A percentile compares a stretch with the other conserved stretches of the same genome.
These are phyloP conservation scores for Fabrea salina DNA, from an alignment of 169 alveolate species.

Conservation along the genomic window DNA sequence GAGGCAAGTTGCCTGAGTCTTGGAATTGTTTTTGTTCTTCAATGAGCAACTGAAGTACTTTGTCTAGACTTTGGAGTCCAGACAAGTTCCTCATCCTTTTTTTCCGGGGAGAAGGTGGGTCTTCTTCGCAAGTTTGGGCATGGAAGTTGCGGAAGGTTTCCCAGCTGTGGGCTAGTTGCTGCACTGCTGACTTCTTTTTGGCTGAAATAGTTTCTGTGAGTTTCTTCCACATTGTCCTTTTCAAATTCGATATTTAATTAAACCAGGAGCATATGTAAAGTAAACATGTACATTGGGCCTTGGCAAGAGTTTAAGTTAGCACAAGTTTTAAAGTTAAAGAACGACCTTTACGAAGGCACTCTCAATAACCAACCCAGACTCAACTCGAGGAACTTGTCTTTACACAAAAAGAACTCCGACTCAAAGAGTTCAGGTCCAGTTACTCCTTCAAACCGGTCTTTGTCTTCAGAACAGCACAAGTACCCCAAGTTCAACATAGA, in stretches of 20 bases:
- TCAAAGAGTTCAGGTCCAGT: not conserved
- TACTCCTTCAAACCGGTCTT: constrained; percentile 7
- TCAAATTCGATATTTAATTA: too few species aligned
- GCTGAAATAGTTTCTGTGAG: not conserved
- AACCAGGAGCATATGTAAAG: too few species aligned
- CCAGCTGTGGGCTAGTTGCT: not conserved
- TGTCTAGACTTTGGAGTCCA: not conserved
- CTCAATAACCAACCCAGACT: not conserved
- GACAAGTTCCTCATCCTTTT: not conserved
- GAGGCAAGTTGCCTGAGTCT: not conserved
- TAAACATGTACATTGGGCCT: constrained; percentile 33
- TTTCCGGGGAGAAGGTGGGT: not conserved
- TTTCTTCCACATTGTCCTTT: not conserved
- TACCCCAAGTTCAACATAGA: constrained; percentile 5
- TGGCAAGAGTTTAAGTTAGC: constrained; percentile 34
- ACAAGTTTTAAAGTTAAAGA: constrained; percentile 8
- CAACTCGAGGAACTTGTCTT: not conserved
- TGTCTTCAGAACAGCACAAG: constrained; percentile 10
- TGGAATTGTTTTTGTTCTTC: not conserved
- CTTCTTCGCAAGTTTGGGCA: not conserved
- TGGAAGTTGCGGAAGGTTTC: not conserved
- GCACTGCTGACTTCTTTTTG: not conserved
- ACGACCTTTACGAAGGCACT: constrained; percentile 24
- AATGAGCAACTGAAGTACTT: not conserved
- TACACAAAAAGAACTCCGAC: not conserved